Evolutionary conservation across 768 basidiomycete genomes (phyloP), one percentile per base, ranked within the genome.

Genomic region (Heimioporus sp.): DNA sequence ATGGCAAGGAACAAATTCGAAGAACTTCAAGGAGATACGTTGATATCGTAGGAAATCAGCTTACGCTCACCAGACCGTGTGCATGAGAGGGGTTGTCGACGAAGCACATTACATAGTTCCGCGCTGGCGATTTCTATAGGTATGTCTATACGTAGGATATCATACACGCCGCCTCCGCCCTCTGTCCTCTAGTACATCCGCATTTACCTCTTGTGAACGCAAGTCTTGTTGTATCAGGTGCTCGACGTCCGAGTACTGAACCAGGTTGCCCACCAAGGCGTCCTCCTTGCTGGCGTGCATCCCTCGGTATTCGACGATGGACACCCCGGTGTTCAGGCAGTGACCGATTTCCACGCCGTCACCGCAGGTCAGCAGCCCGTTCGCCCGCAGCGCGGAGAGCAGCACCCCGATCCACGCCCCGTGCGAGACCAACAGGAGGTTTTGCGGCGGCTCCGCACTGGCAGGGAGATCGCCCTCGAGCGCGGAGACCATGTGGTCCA

Each of bases 1-100:
- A 82, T 95, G 63, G 90, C 91, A 19, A 82, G 92, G 28, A 74
- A 78, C 47, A 95, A 95, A 67, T 94, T 98, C 52, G 91, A 93
- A 60, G 89, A 93, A 61, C 80, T 98, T 24, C 90, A 93, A 67
- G 86, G 82, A 10, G 85, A 87, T 65, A 85, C 80, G 55, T 70
- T 84, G 28, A 49, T 67, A 44, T 56, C 56, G 19, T 72, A 65
- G 51, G 24, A 49, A 49, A 47, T 40, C 19, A 34, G 6, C 15
- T n/a, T n/a, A 32, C 47, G 44, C 41, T 21, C 24, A 35, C 24
- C 24, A 28, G 24, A 28, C 7, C 24, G 5, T 28, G 7, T 28
- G 3, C 24, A 28, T 28, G 7, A 28, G 24, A 28, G 24, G 24
- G n/a, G n/a, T n/a, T 28, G 24, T 28, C 24, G 24, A 28, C 24